Evolutionary conservation across 169 alveolate genomes (phyloP).

Genomic region (Plasmodium falciparum): DNA sequence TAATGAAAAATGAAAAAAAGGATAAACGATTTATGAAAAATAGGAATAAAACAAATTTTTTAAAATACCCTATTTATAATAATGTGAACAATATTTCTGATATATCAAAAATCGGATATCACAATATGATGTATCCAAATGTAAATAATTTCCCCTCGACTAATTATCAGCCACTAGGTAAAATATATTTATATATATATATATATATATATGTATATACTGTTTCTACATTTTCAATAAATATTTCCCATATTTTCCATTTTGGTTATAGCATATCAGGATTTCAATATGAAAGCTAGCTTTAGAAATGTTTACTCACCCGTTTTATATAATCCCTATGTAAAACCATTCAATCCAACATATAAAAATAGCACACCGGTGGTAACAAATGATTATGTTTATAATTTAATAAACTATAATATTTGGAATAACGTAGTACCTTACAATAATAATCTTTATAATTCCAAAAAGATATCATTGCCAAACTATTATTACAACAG

Average conservation of each 20-base stretch:
- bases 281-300: no score
- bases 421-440: conserved; percentile 33
- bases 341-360: conserved; percentile 7
- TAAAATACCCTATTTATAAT: conserved; percentile 28
- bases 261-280: no score
- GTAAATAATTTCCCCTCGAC: conserved; percentile 10
- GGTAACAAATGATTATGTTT: conserved; percentile 16
- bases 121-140: conserved; percentile 30
- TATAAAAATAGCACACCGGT: conserved; percentile 12
- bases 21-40: conserved; percentile 11
- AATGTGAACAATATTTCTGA: conserved; percentile 33
- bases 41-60: background rate
- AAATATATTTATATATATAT: background rate
- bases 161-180: background rate
- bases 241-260: no score
- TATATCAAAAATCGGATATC: conserved; percentile 19
- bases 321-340: conserved; percentile 12
- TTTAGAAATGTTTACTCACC: background rate
- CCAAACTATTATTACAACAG: conserved; percentile 28
- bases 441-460: conserved; percentile 31
- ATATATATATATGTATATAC: background rate
- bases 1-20: conserved; percentile 16
- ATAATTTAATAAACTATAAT: conserved; percentile 10
- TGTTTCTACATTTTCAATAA: conserved; percentile 17
- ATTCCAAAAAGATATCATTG: conserved; percentile 16